Percentiles rank a stretch among this genome's conserved stretches.
phyloP scores from a whole-genome alignment of 257 asterid genomes.

The Penstemon barbatus region DNA sequence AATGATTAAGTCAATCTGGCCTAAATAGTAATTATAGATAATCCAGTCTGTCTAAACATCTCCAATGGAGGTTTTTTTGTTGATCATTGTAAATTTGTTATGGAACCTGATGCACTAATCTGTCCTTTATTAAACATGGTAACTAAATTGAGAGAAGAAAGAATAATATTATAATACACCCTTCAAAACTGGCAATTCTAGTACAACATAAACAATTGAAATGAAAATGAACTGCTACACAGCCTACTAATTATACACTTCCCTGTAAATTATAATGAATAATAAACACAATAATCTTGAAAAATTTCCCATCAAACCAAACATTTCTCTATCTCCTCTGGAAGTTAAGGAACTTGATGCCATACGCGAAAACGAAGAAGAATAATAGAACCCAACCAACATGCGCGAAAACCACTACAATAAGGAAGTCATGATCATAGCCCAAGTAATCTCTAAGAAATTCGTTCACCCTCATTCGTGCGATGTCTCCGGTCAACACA shows the following conservation, averaged over 20 bases:
- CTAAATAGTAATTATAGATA: too few species aligned
- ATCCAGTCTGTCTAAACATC: too few species aligned
- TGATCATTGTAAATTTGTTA: too few species aligned
- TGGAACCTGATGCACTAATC: too few species aligned
- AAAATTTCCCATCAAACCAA: background rate
- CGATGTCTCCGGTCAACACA: conserved; percentile 30
- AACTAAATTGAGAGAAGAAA: background rate
- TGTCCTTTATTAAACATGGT: too few species aligned
- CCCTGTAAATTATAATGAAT: too few species aligned
- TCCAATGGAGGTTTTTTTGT: too few species aligned
- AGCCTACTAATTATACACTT: conserved; percentile 30
- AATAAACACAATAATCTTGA: too few species aligned
- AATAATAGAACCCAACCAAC: conserved; percentile 83
- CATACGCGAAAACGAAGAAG: conserved; percentile 77
- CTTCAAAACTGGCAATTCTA: background rate
- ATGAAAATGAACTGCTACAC: conserved; percentile 10
- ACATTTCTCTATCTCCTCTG: conserved; percentile 48
- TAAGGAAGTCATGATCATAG: conserved; percentile 63
- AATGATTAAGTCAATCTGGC: too few species aligned
- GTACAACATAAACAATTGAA: background rate
- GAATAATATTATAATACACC: conserved; percentile 5
- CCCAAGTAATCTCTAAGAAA: conserved; percentile 56
- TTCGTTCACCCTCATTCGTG: conserved; percentile 29
- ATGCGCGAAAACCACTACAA: conserved; percentile 63
- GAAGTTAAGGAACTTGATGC: conserved; percentile 82